Evolutionary conservation across 331 rosid species (phyloP), one percentile per base, ranked within the genome.

Genomic region (Rosa hybrid): DNA sequence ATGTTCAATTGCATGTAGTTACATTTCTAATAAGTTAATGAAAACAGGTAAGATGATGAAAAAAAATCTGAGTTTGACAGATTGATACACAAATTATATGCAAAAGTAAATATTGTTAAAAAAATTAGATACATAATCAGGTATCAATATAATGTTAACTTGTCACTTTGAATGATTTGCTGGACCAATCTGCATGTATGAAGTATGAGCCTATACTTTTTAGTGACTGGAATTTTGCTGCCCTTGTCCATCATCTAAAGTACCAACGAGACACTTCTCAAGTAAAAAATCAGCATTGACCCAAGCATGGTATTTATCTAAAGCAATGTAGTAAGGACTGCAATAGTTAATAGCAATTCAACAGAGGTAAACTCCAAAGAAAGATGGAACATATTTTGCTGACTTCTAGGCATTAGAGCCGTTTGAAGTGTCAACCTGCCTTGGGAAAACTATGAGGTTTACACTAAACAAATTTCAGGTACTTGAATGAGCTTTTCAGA

Each of bases 271-370:
- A 90, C 98, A 95, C 84, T 92, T 92, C 88, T 92, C 97, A 80
- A 94, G 82, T 72, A 94, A 80, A 87, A 92, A 92, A 81, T 94
- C 98, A 1, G 89, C 94, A 41, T 92, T 92, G 75, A 94, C 98
- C 98, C 97, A 92, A 80, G 98, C 94, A 78, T 95, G 99, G 82
- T 93, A 88, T 86, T 93, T 93, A 88, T 95, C 99, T 95, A 81
- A 75, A 67, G 25, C 38, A 79, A 68, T 67, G 46, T 50, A 85
- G 14, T 83, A 83, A 95, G 97, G 92, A 91, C 62, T 65, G 42
- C 76, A 73, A 48, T 1, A 30, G 57, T 64, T 42, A 5, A 30
- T 17, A 27, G 67, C 71, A 59, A 54, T 59, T 56, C 2, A 41
- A 14, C 82, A 72, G 17, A 5, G 0, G n/a, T 0, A 5, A 63